Conservation (phyloP, 345 rosid genomes). For the Gossypium sturtianum region DNA sequence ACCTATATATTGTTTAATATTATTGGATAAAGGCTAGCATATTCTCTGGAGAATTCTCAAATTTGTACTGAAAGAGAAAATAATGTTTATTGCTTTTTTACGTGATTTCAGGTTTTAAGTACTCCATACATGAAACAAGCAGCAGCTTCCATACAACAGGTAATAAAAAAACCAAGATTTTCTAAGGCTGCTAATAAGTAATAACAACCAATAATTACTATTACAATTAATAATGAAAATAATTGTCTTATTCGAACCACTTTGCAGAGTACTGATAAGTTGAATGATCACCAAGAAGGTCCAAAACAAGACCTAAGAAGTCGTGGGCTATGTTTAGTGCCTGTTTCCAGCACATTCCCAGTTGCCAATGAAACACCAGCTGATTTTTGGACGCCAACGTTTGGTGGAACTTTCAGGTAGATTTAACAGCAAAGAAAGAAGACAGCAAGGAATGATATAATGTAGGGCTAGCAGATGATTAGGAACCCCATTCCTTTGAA, state of each 20-base stretch:
- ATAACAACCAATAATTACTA: neutral
- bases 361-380: constrained; percentile 55
- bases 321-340: constrained; percentile 79
- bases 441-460: constrained; percentile 21
- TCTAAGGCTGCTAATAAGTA: too few species aligned
- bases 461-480: constrained; percentile 39
- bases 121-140: constrained; percentile 58
- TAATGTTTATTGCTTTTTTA: constrained; percentile 3
- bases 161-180: neutral
- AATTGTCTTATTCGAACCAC: neutral
- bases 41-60: neutral
- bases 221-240: neutral
- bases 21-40: neutral
- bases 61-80: neutral
- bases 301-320: constrained; percentile 56
- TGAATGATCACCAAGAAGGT: constrained; percentile 32
- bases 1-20: too few species aligned
- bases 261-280: constrained; percentile 26
- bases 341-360: constrained; percentile 63
- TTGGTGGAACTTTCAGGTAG: constrained; percentile 60
- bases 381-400: constrained; percentile 75
- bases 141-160: constrained; percentile 58
- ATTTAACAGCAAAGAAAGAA: neutral
- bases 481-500: constrained; percentile 5
- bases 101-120: constrained; percentile 43